These are phyloP conservation scores for Rhynchosporium secalis DNA, from an alignment of 2,329 filamentous ascomycete species.

Conservation along the genomic window DNA sequence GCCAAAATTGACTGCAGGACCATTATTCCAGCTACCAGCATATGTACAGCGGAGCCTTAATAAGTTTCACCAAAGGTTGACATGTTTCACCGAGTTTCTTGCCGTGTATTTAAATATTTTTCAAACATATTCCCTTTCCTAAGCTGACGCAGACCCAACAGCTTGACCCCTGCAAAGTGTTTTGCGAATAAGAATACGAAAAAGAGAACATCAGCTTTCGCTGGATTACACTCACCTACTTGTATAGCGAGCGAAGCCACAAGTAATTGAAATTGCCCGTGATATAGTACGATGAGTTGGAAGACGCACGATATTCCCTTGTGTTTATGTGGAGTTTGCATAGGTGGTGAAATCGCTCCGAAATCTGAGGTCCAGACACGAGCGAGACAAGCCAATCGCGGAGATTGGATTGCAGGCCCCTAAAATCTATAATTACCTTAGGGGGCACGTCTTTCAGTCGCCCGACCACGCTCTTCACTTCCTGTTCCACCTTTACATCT, in stretches of 20 bases:
- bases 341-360: not conserved
- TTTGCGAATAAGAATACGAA: constrained; percentile 20
- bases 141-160: too few relatives aligned
- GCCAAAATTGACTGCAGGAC: too few relatives aligned
- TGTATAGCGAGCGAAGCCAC: constrained; percentile 5
- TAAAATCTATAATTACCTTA: constrained; percentile 7
- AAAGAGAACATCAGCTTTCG: not conserved
- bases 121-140: too few relatives aligned
- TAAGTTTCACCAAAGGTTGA: too few relatives aligned
- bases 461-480: constrained; percentile 8
- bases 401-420: not conserved
- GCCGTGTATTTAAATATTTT: too few relatives aligned
- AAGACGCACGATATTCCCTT: constrained; percentile 9
- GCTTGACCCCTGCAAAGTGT: not conserved
- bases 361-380: constrained; percentile 12
- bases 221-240: not conserved
- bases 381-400: constrained; percentile 27
- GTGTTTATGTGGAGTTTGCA: not conserved
- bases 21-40: too few relatives aligned
- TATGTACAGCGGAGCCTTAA: too few relatives aligned
- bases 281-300: constrained; percentile 9
- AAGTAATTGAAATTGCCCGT: constrained; percentile 10
- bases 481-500: constrained; percentile 1
- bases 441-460: not conserved
- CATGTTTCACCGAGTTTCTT: too few relatives aligned